phyloP scores from a whole-genome alignment of 1,139 yeast species.

The Sugiyamaella xylanicola region DNA sequence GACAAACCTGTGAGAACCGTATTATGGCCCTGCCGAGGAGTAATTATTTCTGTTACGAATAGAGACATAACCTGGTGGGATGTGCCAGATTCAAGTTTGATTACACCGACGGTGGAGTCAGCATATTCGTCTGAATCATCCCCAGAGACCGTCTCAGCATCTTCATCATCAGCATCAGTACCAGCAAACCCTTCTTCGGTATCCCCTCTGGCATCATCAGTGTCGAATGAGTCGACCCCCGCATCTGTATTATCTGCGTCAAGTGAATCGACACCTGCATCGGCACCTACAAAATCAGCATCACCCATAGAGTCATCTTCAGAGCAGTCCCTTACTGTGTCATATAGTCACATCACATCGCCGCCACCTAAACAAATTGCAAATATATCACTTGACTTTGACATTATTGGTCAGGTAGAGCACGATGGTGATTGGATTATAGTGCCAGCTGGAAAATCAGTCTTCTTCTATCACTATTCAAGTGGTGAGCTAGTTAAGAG shows the following conservation, averaged over 20 bases:
- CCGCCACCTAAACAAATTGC: conserved; percentile 23
- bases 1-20: conserved; percentile 29
- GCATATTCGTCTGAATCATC: too few species aligned
- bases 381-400: conserved; percentile 29
- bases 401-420: conserved; percentile 38
- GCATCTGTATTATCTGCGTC: neutral
- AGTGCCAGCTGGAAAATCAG: conserved; percentile 37
- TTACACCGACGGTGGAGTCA: too few species aligned
- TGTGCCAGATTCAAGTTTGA: conserved; percentile 25
- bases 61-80: conserved; percentile 42
- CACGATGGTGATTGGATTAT: conserved; percentile 32
- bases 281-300: too few species aligned
- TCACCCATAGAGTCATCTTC: neutral
- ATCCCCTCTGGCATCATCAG: neutral
- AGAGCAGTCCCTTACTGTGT: neutral
- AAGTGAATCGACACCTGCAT: neutral
- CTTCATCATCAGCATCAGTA: neutral
- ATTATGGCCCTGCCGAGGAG: conserved; percentile 27
- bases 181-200: neutral
- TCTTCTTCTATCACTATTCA: conserved; percentile 33
- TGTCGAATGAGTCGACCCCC: neutral
- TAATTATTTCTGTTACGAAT: conserved; percentile 33
- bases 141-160: neutral
- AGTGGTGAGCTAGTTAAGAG: conserved; percentile 32
- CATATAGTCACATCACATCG: too few species aligned